Base-by-base conservation (phyloP, 2,329 filamentous ascomycete species). In the Ophiostoma sp. region DNA sequence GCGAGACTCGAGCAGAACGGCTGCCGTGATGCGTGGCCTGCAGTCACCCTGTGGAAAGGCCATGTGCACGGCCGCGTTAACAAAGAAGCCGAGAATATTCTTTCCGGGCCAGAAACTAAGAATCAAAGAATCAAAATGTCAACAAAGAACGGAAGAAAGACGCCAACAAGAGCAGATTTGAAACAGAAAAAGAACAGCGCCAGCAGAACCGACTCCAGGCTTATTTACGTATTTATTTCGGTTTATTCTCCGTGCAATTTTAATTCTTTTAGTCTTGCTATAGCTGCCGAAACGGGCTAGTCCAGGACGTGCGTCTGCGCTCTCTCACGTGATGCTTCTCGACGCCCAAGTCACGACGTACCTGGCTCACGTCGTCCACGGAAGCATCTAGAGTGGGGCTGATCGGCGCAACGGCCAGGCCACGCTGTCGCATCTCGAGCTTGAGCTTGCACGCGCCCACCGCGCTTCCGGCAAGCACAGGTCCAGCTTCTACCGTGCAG, bases 401-500 rank as follows among this genome's bases (percentile, higher is more conserved):
- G 55, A 40, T 60, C 55, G 55, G 55, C 55, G 55, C 55, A 60
- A 40, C 55, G 36, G 55, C 49, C 36, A 60, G 55, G 55, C 55
- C 55, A 60, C 55, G 55, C 55, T 60, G 55, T 38, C 55, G 55
- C 27, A 60, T 38, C 27, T 40, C 11, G 55, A 60, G 49, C 49
- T 55, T n/a, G 7, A 8, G 9, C 3, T 18, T 55, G 18, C n/a
- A 55, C n/a, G n/a, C 27, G 49, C 27, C 49, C 49, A 18, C 49
- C 49, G 49, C 49, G 49, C 14, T 55, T 14, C n/a, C 42, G 42
- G 18, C 27, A 27, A 55, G n/a, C 49, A 27, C 27, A 27, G 27
- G 27, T 2, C 27, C 27, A 27, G 27, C 27, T 27, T 55, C 49
- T n/a, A 16, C 47, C 8, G 4, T 18, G 14, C 16, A 52, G 47